These are phyloP conservation scores for Cyberlindnera misumaiensis DNA, from an alignment of 805 yeast species.

Conservation along the genomic window DNA sequence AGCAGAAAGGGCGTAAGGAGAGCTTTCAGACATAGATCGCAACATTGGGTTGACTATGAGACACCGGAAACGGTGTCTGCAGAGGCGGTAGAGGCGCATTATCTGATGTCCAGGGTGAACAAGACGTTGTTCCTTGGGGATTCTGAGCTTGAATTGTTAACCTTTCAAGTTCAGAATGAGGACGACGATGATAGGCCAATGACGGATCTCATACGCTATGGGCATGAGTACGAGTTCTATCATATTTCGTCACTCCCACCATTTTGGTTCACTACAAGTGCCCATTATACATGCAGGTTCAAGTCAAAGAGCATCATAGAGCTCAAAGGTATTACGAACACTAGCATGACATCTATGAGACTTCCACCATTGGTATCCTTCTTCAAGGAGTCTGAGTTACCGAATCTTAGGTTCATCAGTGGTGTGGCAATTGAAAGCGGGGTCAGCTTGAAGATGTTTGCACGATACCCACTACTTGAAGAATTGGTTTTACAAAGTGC, in stretches of 20 bases:
- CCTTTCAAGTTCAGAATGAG: background rate
- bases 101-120: constrained; percentile 8
- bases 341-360: constrained; percentile 14
- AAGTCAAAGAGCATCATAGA: constrained; percentile 8
- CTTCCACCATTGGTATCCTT: constrained; percentile 16
- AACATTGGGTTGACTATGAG: background rate
- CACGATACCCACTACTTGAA: constrained; percentile 10
- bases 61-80: background rate
- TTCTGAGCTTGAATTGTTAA: constrained; percentile 6
- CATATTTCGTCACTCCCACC: constrained; percentile 10
- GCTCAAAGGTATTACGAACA: constrained; percentile 15
- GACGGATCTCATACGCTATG: constrained; percentile 9
- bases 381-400: constrained; percentile 14
- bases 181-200: too few species aligned
- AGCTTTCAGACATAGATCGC: background rate
- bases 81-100: constrained; percentile 1
- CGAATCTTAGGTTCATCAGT: constrained; percentile 11
- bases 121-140: constrained; percentile 7
- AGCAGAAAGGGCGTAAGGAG: constrained; percentile 3
- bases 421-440: constrained; percentile 22
- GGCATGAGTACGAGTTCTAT: constrained; percentile 17
- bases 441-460: constrained; percentile 13
- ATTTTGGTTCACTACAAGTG: constrained; percentile 13
- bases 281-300: constrained; percentile 13
- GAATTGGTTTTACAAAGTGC: constrained; percentile 16